Evolutionary conservation across 2,329 filamentous ascomycete genomes (phyloP).

Genomic region (Stemphylium lycopersici): DNA sequence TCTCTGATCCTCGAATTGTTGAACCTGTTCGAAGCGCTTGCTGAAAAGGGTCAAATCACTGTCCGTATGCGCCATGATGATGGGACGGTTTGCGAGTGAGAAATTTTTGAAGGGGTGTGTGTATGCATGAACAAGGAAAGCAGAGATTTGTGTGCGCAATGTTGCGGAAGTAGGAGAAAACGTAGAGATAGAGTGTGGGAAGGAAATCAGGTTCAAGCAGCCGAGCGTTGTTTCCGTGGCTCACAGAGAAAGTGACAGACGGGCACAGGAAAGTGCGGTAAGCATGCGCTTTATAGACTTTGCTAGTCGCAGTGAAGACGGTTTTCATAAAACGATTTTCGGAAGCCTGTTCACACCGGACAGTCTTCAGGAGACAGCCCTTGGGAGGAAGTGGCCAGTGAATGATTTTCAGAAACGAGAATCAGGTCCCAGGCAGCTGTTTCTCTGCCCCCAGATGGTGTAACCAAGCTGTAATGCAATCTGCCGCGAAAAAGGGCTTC

Average conservation of each 20-base stretch:
- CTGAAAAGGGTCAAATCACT: constrained; percentile 26
- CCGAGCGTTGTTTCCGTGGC: constrained; percentile 3
- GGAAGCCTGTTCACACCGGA: background rate
- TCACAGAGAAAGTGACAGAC: background rate
- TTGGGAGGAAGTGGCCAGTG: background rate
- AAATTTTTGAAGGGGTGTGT: background rate
- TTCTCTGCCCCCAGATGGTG: constrained; percentile 17
- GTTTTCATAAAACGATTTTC: background rate
- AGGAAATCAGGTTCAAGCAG: background rate
- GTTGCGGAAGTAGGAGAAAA: background rate
- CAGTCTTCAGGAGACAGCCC: background rate
- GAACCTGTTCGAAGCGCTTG: constrained; percentile 41
- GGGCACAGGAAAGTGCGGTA: constrained; percentile 13
- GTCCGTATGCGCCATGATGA: constrained; percentile 20
- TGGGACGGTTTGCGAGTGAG: no score
- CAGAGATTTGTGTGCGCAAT: background rate
- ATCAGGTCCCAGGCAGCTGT: constrained; percentile 1
- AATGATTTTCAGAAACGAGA: background rate
- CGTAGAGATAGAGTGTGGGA: background rate
- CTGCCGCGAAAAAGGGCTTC: constrained; percentile 15
- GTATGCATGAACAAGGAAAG: background rate
- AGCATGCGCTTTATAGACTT: constrained; percentile 14
- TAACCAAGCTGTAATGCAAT: constrained; percentile 17
- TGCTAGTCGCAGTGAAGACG: constrained; percentile 8
- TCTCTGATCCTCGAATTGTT: constrained; percentile 39